Percentiles rank a stretch among this genome's conserved stretches.
Evolutionary conservation across 345 rosid species (phyloP).

Genomic region (Rubroshorea leprosula): DNA sequence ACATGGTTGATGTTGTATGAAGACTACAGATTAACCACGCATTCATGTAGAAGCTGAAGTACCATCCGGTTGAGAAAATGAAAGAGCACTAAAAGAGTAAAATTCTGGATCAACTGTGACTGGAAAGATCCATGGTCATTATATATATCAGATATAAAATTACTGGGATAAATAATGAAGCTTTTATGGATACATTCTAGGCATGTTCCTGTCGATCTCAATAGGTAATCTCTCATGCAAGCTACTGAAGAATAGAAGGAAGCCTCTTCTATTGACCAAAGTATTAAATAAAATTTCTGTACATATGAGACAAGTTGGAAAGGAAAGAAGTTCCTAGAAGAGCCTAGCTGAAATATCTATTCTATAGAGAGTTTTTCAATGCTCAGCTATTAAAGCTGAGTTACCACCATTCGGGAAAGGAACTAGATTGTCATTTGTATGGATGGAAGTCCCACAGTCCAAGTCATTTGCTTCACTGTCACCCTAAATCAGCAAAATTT

Average conservation of each 20-base stretch:
- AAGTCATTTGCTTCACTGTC: slow-evolving; percentile 47
- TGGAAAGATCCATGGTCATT: too few relatives aligned
- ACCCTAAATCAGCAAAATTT: slow-evolving; percentile 21
- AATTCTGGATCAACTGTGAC: too few relatives aligned
- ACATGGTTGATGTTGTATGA: too few relatives aligned
- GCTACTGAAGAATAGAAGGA: neutral
- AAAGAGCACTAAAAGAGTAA: too few relatives aligned
- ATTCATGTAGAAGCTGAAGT: too few relatives aligned
- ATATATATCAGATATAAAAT: too few relatives aligned
- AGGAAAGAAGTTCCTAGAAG: slow-evolving; percentile 16
- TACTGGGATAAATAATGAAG: too few relatives aligned
- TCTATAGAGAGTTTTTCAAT: slow-evolving; percentile 9
- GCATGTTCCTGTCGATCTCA: too few relatives aligned
- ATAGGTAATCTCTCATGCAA: neutral
- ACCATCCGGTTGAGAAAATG: too few relatives aligned
- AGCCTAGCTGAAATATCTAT: slow-evolving; percentile 13
- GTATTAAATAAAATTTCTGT: slow-evolving; percentile 43
- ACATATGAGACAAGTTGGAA: slow-evolving; percentile 29
- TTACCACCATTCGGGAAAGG: slow-evolving; percentile 39
- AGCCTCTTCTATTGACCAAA: slow-evolving; percentile 27
- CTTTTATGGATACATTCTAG: too few relatives aligned
- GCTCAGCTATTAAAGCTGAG: slow-evolving; percentile 34
- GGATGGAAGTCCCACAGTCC: slow-evolving; percentile 33
- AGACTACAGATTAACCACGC: too few relatives aligned
- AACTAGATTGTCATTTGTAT: slow-evolving; percentile 31